phyloP scores from a whole-genome alignment of 2,329 filamentous ascomycete genomes.

The Fonsecaea monophora region DNA sequence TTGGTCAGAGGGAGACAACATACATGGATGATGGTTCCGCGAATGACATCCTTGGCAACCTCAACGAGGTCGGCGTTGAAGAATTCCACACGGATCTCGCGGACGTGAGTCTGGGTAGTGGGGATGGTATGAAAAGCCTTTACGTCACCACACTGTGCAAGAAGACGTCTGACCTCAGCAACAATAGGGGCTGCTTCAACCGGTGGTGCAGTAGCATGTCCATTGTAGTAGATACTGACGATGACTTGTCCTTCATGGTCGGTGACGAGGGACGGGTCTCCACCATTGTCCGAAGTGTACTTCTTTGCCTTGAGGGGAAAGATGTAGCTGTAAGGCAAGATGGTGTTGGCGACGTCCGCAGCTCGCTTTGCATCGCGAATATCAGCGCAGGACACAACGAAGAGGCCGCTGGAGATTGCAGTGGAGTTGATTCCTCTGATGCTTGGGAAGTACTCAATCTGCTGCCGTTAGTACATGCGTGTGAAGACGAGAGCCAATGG shows the following conservation, averaged over 20 bases:
- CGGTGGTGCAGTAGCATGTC: slow-evolving; percentile 26
- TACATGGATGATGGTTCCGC: slow-evolving; percentile 40
- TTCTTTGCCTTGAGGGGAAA: slow-evolving; percentile 55
- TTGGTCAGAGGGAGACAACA: slow-evolving; percentile 4
- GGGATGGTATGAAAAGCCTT: slow-evolving; percentile 45
- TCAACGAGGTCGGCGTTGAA: slow-evolving; percentile 48
- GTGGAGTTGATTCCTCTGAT: slow-evolving; percentile 49
- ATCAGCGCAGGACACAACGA: slow-evolving; percentile 66
- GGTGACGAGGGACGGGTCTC: slow-evolving; percentile 43
- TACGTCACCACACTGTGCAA: slow-evolving; percentile 49
- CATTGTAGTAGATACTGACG: slow-evolving; percentile 56
- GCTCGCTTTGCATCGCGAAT: slow-evolving; percentile 65
- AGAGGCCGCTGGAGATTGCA: slow-evolving; percentile 47
- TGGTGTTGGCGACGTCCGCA: slow-evolving; percentile 55
- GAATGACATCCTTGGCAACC: slow-evolving; percentile 46
- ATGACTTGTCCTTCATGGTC: slow-evolving; percentile 64
- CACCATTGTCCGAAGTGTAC: slow-evolving; percentile 48
- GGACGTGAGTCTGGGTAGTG: slow-evolving; percentile 43
- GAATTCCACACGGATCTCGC: slow-evolving; percentile 51
- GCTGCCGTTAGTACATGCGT: slow-evolving; percentile 17
- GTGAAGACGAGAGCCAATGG: background rate
- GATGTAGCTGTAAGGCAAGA: slow-evolving; percentile 57
- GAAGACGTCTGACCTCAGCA: slow-evolving; percentile 53
- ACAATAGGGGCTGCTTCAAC: slow-evolving; percentile 48
- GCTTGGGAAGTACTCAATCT: slow-evolving; percentile 42